phyloP scores from a whole-genome alignment of 176 grass and related monocot genomes.

The Raddia guianensis region DNA sequence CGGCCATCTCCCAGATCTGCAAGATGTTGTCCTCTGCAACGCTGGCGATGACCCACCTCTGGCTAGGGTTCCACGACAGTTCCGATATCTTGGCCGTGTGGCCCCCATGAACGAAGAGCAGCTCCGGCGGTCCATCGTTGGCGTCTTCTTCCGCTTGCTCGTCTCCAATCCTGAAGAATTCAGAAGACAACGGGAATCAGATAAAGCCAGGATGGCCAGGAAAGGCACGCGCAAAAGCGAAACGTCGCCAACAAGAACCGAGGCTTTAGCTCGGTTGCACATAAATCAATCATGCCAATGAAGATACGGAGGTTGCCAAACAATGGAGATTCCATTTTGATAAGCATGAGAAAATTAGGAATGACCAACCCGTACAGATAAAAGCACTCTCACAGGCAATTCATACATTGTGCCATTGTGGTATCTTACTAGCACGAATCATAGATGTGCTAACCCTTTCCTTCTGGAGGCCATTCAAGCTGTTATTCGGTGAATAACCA shows the following conservation, averaged over 20 bases:
- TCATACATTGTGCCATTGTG: not conserved
- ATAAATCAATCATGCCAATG: not conserved
- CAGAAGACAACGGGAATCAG: not conserved
- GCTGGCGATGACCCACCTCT: conserved; percentile 79
- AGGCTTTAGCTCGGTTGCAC: conserved; percentile 21
- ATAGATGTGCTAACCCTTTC: not conserved
- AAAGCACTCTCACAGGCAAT: not conserved
- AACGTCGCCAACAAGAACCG: not conserved
- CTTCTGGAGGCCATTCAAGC: not conserved
- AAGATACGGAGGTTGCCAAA: not conserved
- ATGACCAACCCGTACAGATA: not conserved
- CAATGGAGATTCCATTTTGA: not conserved
- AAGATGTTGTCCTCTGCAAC: conserved; percentile 82
- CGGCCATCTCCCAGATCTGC: conserved; percentile 92
- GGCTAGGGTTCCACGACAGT: conserved; percentile 75
- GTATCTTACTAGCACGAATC: not conserved
- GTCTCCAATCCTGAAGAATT: conserved; percentile 71
- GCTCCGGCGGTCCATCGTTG: conserved; percentile 81
- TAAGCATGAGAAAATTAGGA: not conserved
- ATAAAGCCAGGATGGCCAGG: not conserved
- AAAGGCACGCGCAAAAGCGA: not conserved
- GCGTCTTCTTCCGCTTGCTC: conserved; percentile 89
- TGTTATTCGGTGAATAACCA: too few relatives aligned
- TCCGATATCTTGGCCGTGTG: conserved; percentile 91
- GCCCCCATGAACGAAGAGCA: conserved; percentile 81